These are phyloP conservation scores for Hymenoscyphus fructigenus DNA, from an alignment of 2,329 filamentous ascomycete species.

Conservation along the genomic window DNA sequence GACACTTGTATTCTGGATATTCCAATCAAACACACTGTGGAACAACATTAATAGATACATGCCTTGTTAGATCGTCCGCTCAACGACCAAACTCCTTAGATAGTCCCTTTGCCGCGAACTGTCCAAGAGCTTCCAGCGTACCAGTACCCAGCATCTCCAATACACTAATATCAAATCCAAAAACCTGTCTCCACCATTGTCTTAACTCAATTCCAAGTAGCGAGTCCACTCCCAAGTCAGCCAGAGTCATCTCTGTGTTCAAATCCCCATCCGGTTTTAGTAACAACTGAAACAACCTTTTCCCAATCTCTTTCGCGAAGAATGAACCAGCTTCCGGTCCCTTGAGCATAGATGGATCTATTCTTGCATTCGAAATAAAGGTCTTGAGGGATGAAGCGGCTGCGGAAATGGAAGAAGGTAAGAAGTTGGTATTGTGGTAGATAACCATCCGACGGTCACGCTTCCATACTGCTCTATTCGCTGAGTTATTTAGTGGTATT, in stretches of 20 bases:
- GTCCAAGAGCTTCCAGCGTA: background rate
- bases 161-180: conserved; percentile 14
- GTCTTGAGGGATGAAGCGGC: background rate
- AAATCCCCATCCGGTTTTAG: conserved; percentile 7
- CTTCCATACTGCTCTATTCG: conserved; percentile 15
- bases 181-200: conserved; percentile 16
- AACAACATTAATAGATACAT: too few relatives aligned
- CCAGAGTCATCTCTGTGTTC: conserved; percentile 3
- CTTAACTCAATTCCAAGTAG: conserved; percentile 23
- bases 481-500: conserved; percentile 12
- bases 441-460: conserved; percentile 18
- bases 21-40: too few relatives aligned
- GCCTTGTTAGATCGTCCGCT: background rate
- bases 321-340: conserved; percentile 6
- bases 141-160: conserved; percentile 16
- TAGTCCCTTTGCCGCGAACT: background rate
- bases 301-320: conserved; percentile 7
- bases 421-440: conserved; percentile 8
- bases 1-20: too few relatives aligned
- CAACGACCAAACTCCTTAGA: background rate
- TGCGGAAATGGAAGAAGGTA: background rate
- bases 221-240: conserved; percentile 20
- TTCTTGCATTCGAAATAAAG: background rate
- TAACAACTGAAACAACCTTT: conserved; percentile 6
- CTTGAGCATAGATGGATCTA: background rate